Evolutionary conservation across 371 early-diverging fungal species (phyloP), one percentile per base, ranked within the genome.

Genomic region (Cokeromyces recurvatus): DNA sequence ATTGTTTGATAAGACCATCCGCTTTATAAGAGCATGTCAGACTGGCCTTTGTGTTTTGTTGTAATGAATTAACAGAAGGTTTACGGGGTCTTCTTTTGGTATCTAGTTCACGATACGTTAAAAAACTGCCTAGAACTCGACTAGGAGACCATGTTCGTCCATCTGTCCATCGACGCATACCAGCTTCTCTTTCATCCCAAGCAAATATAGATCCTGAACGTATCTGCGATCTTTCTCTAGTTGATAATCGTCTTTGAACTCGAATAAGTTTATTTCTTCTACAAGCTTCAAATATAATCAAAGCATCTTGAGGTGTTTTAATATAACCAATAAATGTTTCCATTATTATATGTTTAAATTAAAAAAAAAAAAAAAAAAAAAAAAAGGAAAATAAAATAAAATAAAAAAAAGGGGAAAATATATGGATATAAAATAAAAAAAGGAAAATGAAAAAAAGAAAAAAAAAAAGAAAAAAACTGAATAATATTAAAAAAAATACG

Each of bases 91-190:
- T 60, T 12, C 72, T 49, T 29, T 78, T 78, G 6, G 73, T 74
- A 29, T 84, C 86, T 12, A 87, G 67, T 59, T 89, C 88, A 41
- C 83, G 80, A 59, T 89, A 89, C 22, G 84, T 83, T 32, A 89
- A 59, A 44, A 88, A 89, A 46, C 84, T 83, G 19, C 87, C 87
- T 9, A 77, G 66, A 2, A 88, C 85, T 17, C 91, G 78, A n/a
- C 85, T 85, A 4, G 91, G 89, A 11, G 90, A 87, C 93, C 91
- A 90, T 10, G 84, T 82, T 20, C 80, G 70, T 4, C 91, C 90
- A 57, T 92, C 93, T 0, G 93, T 92, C 93, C 93, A 92, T n/a
- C 93, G 76, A 39, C 85, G 74, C 76, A 92, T 91, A 0, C 91
- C 87, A 4, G 89, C 79, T 48, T 91, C 92, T 17, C 79, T 68